Evolutionary conservation across 1,284 basidiomycete genomes (phyloP).

Genomic region (Heterobasidion irregulare): DNA sequence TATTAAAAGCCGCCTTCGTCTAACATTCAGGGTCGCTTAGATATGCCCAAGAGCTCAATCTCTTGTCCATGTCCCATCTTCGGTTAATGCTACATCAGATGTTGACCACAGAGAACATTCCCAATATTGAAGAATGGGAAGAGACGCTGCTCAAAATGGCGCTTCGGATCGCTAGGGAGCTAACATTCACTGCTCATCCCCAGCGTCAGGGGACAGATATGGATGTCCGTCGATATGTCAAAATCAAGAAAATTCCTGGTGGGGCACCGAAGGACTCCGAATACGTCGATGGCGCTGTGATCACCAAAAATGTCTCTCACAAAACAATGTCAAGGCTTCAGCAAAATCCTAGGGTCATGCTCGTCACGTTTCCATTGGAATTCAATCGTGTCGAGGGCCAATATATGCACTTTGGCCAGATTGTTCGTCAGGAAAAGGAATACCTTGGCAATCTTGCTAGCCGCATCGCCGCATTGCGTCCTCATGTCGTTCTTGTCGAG

Average conservation of each 20-base stretch:
- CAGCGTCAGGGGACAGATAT: slow-evolving; percentile 84
- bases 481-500: slow-evolving; percentile 90
- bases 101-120: slow-evolving; percentile 71
- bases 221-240: slow-evolving; percentile 92
- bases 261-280: slow-evolving; percentile 89
- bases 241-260: slow-evolving; percentile 98
- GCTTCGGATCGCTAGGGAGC: slow-evolving; percentile 67
- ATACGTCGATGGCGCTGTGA: slow-evolving; percentile 95
- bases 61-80: slow-evolving; percentile 81
- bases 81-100: slow-evolving; percentile 85
- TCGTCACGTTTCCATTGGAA: slow-evolving; percentile 93
- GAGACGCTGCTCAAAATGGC: slow-evolving; percentile 75
- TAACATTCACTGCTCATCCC: slow-evolving; percentile 68
- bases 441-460: slow-evolving; percentile 86
- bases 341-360: slow-evolving; percentile 85
- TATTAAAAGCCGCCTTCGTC: not conserved
- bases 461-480: slow-evolving; percentile 85
- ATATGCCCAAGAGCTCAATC: slow-evolving; percentile 75
- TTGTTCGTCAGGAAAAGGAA: slow-evolving; percentile 92
- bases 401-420: slow-evolving; percentile 89
- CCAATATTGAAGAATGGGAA: slow-evolving; percentile 81
- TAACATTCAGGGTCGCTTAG: slow-evolving; percentile 24
- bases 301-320: slow-evolving; percentile 97
- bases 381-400: slow-evolving; percentile 93
- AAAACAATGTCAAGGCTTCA: slow-evolving; percentile 76